Conservation (phyloP, 2,329 filamentous ascomycete species). For the Cyphellophora europaea region DNA sequence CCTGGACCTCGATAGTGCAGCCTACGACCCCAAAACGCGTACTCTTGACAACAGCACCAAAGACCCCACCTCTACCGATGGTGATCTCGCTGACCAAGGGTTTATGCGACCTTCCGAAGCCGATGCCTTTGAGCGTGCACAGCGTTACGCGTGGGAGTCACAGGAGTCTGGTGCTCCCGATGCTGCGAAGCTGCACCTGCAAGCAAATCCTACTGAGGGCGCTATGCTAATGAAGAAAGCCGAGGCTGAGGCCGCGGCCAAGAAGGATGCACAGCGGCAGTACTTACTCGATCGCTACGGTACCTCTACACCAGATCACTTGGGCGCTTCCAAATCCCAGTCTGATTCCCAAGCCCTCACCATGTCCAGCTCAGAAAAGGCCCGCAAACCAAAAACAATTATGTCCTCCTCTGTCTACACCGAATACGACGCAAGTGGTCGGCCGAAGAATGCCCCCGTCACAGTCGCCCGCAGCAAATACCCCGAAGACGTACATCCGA, state of each 20-base stretch:
- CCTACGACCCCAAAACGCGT: constrained; percentile 94
- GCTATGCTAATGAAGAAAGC: constrained; percentile 77
- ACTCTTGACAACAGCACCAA: constrained; percentile 79
- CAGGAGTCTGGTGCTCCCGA: constrained; percentile 58
- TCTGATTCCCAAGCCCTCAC: background rate
- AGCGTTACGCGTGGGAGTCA: constrained; percentile 87
- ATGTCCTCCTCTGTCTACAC: constrained; percentile 61
- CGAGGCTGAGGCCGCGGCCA: constrained; percentile 59
- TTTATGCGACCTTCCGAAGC: constrained; percentile 73
- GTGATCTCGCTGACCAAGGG: constrained; percentile 84
- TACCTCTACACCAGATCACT: constrained; percentile 54
- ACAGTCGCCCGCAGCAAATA: constrained; percentile 79
- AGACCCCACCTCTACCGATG: constrained; percentile 51
- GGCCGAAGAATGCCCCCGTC: constrained; percentile 42
- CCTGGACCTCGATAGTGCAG: constrained; percentile 88
- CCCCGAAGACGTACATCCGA: constrained; percentile 71
- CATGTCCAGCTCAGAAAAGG: background rate
- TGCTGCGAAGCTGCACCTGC: constrained; percentile 74
- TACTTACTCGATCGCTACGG: constrained; percentile 76
- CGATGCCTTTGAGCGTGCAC: constrained; percentile 81
- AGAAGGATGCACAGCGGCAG: constrained; percentile 59
- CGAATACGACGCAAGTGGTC: constrained; percentile 85
- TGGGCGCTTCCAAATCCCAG: constrained; percentile 58
- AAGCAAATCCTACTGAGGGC: constrained; percentile 92
- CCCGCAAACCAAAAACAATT: constrained; percentile 3